Evolutionary conservation across 192 early-diverging fungal species (phyloP), one percentile per base, ranked within the genome.

Genomic region (Umbelopsis sp.): DNA sequence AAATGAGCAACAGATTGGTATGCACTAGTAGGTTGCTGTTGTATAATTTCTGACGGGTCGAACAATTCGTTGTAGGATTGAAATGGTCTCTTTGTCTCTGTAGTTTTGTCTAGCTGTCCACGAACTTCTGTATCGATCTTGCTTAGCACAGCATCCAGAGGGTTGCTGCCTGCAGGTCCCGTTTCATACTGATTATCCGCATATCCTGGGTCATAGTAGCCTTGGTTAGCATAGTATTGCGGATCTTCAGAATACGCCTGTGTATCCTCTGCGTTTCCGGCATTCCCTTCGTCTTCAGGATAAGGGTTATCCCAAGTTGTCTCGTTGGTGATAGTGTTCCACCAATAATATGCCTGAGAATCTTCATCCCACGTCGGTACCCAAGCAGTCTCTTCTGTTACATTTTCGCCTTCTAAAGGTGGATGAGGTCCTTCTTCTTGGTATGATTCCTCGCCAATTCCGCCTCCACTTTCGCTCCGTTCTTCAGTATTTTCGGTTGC

Each of bases 281-380:
- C 68, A 46, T 66, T 58, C 18, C 70, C 20, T 15, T 8, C 46
- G 27, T 37, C 21, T 21, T 74, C 51, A 46, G 49, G 50, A n/a
- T 48, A 20, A 50, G 82, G 79, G 64, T 75, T 72, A 4, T 74
- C 69, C 84, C 82, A 84, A 11, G 80, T 76, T 0, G 82, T 85
- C 67, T 85, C 82, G 48, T 85, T 77, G 11, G 84, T 84, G 5
- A 74, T 16, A 5, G 76, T 80, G 64, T 85, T 85, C 84, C 80
- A 85, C 70, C 72, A 85, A 68, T 85, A 85, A 45, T 80, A 85
- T 15, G 70, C 61, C 52, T 81, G 74, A 4, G 66, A 55, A 20
- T 67, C 64, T 4, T 79, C 71, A 69, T 85, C 80, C 74, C 77
- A 85, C 7, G 74, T 74, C 15, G 75, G 58, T 46, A 71, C 77